Conservation (phyloP, 2,329 filamentous ascomycete genomes). For the Fusarium haematococcum region DNA sequence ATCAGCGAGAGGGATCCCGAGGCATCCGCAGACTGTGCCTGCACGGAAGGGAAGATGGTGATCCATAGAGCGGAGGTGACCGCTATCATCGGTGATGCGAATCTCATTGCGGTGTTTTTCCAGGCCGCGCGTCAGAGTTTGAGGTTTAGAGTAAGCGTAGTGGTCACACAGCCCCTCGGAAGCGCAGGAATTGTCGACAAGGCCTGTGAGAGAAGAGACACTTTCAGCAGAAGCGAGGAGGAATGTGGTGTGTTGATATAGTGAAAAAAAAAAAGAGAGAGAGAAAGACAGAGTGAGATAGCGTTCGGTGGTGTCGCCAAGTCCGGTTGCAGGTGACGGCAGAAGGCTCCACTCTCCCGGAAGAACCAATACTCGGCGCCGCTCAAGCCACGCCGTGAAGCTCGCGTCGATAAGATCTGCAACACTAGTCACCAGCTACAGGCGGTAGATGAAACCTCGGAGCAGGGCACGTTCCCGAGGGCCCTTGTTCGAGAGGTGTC, state of each 20-base stretch:
- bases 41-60: slow-evolving; percentile 14
- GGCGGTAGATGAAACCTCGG: background rate
- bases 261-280: background rate
- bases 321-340: slow-evolving; percentile 10
- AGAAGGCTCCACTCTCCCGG: background rate
- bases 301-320: slow-evolving; percentile 7
- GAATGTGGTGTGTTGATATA: background rate
- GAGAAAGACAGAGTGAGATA: background rate
- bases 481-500: background rate
- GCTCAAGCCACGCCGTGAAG: slow-evolving; percentile 31
- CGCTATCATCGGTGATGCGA: slow-evolving; percentile 19
- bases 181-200: background rate
- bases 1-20: slow-evolving; percentile 36
- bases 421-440: slow-evolving; percentile 1
- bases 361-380: slow-evolving; percentile 25
- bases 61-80: slow-evolving; percentile 30
- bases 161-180: background rate
- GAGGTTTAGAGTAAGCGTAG: background rate
- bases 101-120: slow-evolving; percentile 21
- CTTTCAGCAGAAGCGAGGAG: background rate
- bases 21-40: slow-evolving; percentile 11
- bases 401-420: background rate
- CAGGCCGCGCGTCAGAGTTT: background rate
- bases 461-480: background rate
- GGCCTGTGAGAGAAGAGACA: background rate